Evolutionary conservation across 1,139 yeast genomes (phyloP), one percentile per base, ranked within the genome.

Genomic region (Blastobotrys elegans): DNA sequence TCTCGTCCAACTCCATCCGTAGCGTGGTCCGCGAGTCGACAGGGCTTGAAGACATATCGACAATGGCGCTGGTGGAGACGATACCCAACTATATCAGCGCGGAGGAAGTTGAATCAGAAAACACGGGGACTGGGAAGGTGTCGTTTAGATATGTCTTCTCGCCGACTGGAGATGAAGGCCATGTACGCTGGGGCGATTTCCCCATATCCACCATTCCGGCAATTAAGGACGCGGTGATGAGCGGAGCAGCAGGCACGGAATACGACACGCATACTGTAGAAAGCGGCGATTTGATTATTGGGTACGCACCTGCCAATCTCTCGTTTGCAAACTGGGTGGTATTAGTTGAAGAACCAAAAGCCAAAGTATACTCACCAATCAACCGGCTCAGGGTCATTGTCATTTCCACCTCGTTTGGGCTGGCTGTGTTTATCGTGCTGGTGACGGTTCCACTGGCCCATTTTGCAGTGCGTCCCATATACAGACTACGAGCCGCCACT

Each of bases 401-500:
- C 50, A 76, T 84, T 43, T 95, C 94, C 2, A 82, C 86, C 1
- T 88, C 86, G 20, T 69, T 87, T 36, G 96, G 89, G 1, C 79
- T 87, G 29, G 90, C 95, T 2, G 87, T 73, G 0, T 77, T 85
- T 53, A 80, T 89, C 70, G 76, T 87, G 54, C 55, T 87, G 1
- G 64, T 85, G 16, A 86, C 96, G 0, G 77, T 89, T 62, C 89
- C 95, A 1, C 67, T 88, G 49, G 90, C 96, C 0, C 87, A 88
- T 48, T 82, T 81, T 72, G 90, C 92, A 35, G 92, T 89, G 3
- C 68, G 85, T 51, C 97, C 98, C 0, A 85, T 92, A 47, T 77
- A 88, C 39, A 75, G 82, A 51, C 74, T 90, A 38, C 88, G 85
- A 60, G 80, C 82, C 50, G 96, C 96, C 0, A 86, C 97, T 1